These are phyloP conservation scores for Didymellaceae sp. DNA, from an alignment of 2,329 filamentous ascomycete genomes.

Conservation along the genomic window DNA sequence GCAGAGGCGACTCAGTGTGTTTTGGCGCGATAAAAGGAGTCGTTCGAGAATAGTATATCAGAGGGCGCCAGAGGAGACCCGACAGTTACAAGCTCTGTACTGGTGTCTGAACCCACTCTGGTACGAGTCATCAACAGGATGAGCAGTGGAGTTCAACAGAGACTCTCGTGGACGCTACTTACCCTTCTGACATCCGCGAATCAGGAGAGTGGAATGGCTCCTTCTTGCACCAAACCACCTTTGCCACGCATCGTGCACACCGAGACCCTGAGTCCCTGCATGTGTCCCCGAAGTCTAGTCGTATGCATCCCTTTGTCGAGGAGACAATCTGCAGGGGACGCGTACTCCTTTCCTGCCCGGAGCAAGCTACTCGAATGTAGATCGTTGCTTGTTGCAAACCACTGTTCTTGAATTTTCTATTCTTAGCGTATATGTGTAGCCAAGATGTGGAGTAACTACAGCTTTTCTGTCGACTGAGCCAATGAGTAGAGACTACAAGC, in stretches of 20 bases:
- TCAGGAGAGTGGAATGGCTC: background rate
- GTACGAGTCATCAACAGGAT: background rate
- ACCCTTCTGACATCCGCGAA: background rate
- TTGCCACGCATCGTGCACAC: conserved; percentile 18
- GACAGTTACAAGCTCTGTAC: background rate
- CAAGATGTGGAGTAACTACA: conserved; percentile 8
- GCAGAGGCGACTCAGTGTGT: background rate
- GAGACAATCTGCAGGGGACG: conserved; percentile 23
- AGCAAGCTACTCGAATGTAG: background rate
- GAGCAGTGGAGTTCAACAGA: background rate
- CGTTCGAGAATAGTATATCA: conserved; percentile 1
- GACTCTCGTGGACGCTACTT: background rate
- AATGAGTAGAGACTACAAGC: background rate
- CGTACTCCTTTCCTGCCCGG: conserved; percentile 11
- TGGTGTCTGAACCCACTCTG: background rate
- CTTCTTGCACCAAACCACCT: background rate
- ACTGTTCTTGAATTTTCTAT: conserved; percentile 3
- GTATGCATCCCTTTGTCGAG: no score
- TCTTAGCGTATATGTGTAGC: conserved; percentile 9
- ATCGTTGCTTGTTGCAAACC: background rate
- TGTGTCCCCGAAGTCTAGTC: background rate
- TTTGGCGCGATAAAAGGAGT: background rate
- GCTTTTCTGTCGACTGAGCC: no score
- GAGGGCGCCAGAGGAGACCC: background rate
- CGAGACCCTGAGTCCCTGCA: conserved; percentile 5